Percentiles rank a stretch among this genome's conserved stretches.
phyloP scores from a whole-genome alignment of 2,329 filamentous ascomycete species.

The Neoarthrinium moseri region DNA sequence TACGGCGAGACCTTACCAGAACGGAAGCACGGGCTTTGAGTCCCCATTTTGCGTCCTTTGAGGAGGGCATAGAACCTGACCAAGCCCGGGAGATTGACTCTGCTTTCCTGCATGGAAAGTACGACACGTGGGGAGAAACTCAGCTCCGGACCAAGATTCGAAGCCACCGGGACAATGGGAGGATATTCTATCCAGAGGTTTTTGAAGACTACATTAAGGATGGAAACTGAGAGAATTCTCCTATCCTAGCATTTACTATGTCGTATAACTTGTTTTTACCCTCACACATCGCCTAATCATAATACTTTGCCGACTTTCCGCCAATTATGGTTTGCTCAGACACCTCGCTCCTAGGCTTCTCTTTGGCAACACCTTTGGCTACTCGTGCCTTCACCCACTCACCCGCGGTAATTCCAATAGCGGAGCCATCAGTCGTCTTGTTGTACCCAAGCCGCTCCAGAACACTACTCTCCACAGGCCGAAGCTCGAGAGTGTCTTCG shows the following conservation, averaged over 20 bases:
- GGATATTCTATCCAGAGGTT: slow-evolving; percentile 44
- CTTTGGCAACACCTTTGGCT: slow-evolving; percentile 17
- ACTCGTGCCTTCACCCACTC: slow-evolving; percentile 35
- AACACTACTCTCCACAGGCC: slow-evolving; percentile 28
- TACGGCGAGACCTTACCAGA: slow-evolving; percentile 43
- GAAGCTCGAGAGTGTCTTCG: slow-evolving; percentile 31
- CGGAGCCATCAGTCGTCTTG: slow-evolving; percentile 19
- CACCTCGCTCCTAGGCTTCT: slow-evolving; percentile 23
- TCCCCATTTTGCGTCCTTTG: slow-evolving; percentile 32
- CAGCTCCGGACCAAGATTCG: slow-evolving; percentile 53
- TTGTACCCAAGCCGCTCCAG: slow-evolving; percentile 30
- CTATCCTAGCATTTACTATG: not conserved
- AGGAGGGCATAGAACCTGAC: slow-evolving; percentile 26
- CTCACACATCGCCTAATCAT: slow-evolving; percentile 21
- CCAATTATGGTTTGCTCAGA: slow-evolving; percentile 27
- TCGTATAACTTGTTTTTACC: no score
- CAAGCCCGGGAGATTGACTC: slow-evolving; percentile 43
- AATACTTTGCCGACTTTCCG: slow-evolving; percentile 31
- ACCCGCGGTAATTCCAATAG: slow-evolving; percentile 30
- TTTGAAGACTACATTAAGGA: slow-evolving; percentile 47
- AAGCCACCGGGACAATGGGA: slow-evolving; percentile 48
- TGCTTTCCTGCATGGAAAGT: slow-evolving; percentile 46
- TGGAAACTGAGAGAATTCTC: slow-evolving; percentile 11
- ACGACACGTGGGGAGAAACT: slow-evolving; percentile 54
- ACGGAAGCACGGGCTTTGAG: slow-evolving; percentile 36